Base-by-base conservation (phyloP, 2,329 filamentous ascomycete genomes). In the Trichoderma arundinaceum region DNA sequence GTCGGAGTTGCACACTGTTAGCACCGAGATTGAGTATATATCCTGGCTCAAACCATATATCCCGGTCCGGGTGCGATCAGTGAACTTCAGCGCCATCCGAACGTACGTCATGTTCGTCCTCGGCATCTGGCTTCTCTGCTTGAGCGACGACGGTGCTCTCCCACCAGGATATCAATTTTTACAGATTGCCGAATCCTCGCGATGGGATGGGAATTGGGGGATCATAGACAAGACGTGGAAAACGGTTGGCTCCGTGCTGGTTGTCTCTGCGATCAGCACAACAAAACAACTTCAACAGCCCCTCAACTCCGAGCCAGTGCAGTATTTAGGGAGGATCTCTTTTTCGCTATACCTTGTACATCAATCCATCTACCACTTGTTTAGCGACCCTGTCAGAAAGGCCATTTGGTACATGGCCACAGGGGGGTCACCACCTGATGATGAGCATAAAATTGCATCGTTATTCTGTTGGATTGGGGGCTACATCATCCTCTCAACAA, bases 81-180 rank as follows among this genome's bases (percentile, higher is more conserved):
- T 53, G 7, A 53, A 53, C 48, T 53, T 62, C 48, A 62, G 38
- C 38, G 10, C 48, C n/a, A 22, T 62, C 59, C 22, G 28, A 22
- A 62, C 59, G 10, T 62, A 52, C n/a, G n/a, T 17, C 22, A 35
- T 62, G 22, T 62, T 62, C 38, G 38, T 35, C 12, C n/a, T 32
- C 35, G 59, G 59, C 38, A 19, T 62, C 48, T 62, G 59, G 59
- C 39, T 62, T 43, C 59, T 62, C 48, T 62, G 59, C 19, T 22
- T 62, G 22, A 53, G 59, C 59, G 59, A 62, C 5, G 59, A 62
- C 12, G 59, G 59, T 43, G 59, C 59, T 33, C 59, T 62, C 28
- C 59, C 59, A 35, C 59, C 59, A 10, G 59, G 59, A n/a, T 62
- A 62, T 53, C 59, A 62, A 7, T 62, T 62, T 48, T 38, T 62